These are phyloP conservation scores for Parietaria judaica DNA, from an alignment of 306 rosid genomes.

Conservation along the genomic window DNA sequence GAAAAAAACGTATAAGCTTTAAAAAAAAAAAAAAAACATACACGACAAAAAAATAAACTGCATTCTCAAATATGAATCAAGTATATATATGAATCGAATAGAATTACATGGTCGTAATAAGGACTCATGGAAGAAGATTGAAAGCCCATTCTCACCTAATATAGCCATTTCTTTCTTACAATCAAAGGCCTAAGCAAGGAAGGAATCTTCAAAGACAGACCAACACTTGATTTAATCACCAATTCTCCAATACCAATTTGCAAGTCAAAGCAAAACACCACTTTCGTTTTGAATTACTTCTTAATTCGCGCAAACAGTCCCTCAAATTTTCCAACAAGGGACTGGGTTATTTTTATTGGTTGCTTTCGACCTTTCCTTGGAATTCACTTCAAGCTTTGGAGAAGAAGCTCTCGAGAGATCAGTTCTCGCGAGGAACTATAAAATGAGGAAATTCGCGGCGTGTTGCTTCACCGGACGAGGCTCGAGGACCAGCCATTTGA, in stretches of 20 bases:
- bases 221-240: constrained; percentile 1
- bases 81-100: too few species aligned
- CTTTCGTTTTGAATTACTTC: background rate
- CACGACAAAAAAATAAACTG: too few species aligned
- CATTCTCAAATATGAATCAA: too few species aligned
- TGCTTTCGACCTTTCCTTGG: constrained; percentile 39
- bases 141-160: too few species aligned
- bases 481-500: constrained; percentile 15
- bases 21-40: too few species aligned
- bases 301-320: constrained; percentile 5
- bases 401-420: background rate
- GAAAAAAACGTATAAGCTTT: too few species aligned
- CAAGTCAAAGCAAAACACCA: constrained; percentile 45
- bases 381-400: constrained; percentile 38
- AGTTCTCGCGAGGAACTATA: constrained; percentile 13
- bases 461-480: constrained; percentile 37
- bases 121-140: constrained; percentile 9
- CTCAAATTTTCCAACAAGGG: constrained; percentile 11
- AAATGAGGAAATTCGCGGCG: constrained; percentile 40
- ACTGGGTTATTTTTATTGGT: constrained; percentile 20
- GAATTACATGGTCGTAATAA: constrained; percentile 19
- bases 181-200: constrained; percentile 5
- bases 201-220: constrained; percentile 24
- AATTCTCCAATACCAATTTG: constrained; percentile 80
- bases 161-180: background rate